These are phyloP conservation scores for Blakeslea trispora DNA, from an alignment of 371 early-diverging fungal species.

Conservation along the genomic window DNA sequence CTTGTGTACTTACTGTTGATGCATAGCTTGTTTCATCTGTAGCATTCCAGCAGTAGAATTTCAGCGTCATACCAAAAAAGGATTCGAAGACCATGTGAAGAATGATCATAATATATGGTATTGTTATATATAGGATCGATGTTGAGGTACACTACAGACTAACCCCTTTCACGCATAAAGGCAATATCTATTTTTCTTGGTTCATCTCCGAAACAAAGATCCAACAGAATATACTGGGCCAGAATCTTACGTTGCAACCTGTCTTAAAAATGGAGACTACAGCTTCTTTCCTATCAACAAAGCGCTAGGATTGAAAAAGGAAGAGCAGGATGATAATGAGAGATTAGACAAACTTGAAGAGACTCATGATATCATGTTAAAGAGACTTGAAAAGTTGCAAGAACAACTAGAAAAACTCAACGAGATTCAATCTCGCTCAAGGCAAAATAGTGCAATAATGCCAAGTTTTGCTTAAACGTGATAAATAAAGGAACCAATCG, in stretches of 20 bases:
- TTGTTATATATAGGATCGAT: constrained; percentile 8
- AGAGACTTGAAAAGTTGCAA: constrained; percentile 29
- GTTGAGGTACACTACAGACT: background rate
- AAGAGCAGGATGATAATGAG: constrained; percentile 36
- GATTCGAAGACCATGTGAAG: constrained; percentile 57
- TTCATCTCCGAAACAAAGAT: constrained; percentile 58
- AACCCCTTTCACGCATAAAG: constrained; percentile 11
- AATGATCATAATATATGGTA: constrained; percentile 62
- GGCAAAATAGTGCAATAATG: constrained; percentile 36
- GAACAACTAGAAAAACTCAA: constrained; percentile 33
- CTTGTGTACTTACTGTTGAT: no score
- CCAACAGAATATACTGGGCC: constrained; percentile 60
- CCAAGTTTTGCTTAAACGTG: no score
- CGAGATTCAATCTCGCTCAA: constrained; percentile 26
- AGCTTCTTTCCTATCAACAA: constrained; percentile 60
- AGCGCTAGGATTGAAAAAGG: constrained; percentile 45
- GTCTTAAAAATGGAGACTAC: constrained; percentile 47
- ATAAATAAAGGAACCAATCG: no score
- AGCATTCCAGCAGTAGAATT: constrained; percentile 58
- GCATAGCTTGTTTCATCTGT: constrained; percentile 55
- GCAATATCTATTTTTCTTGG: constrained; percentile 61
- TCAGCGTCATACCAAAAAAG: constrained; percentile 50
- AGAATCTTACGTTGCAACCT: constrained; percentile 54
- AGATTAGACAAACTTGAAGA: constrained; percentile 43
- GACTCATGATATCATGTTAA: constrained; percentile 27